Evolutionary conservation across 257 asterid species (phyloP), one percentile per base, ranked within the genome.

Genomic region (Rhazya stricta): DNA sequence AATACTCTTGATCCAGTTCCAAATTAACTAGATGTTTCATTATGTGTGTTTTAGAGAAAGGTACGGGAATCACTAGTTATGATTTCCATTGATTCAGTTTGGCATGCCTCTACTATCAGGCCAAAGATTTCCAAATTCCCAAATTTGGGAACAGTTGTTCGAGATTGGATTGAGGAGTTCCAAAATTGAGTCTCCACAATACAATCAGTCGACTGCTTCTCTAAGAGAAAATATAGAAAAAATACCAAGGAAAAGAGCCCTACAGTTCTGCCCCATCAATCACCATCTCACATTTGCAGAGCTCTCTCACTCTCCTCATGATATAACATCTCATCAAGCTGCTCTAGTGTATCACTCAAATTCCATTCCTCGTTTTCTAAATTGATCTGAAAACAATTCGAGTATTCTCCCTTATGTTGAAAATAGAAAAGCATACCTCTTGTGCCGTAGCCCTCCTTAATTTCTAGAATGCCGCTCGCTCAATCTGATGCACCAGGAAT

Each of bases 361-460:
- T 2, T 15, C 56, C 23, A 18, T 50, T 1, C 23, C 23, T 50
- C 56, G 16, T 50, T 15, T 15, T 50, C 56, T 50, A 13, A 43
- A 50, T 50, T 50, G 23, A 50, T 15, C 3, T 7, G 16, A 50
- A 15, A 23, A 50, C 56, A 18, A 50, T 50, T 50, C 2, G 23
- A 50, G 6, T 18, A 1, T 50, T 50, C 16, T 50, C 56, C 21
- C 23, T 50, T 13, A 23, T 5, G 9, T 43, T 50, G 53, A 56
- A 34, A 45, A 16, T 71, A 61, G 67, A 65, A 39, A 72, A 68
- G 58, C 73, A 46, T 56, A 85, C 96, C 91, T 43, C 67, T 81
- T 85, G 84, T 77, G 29, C 85, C 88, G 70, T 84, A 89, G 77
- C 91, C 95, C 72, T 77, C 51, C 6, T 84, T 79, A n/a, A 90